Evolutionary conservation across 768 basidiomycete species (phyloP), one percentile per base, ranked within the genome.

Genomic region (Tulasnella sp.): DNA sequence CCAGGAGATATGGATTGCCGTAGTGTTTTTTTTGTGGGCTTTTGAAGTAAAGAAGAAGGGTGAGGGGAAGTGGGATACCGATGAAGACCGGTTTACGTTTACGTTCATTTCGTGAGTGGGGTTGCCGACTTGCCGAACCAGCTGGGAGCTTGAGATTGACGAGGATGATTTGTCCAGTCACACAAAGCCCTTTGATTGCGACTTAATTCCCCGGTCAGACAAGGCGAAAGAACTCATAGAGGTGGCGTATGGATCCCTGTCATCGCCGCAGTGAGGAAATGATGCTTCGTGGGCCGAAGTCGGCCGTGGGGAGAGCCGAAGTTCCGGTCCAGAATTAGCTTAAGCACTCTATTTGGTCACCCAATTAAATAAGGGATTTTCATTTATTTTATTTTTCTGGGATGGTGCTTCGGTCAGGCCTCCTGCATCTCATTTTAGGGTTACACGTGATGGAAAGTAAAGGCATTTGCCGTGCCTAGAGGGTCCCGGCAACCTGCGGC

Each of bases 11-110:
- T 76, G 76, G 76, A 42, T 76, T 58, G 46, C 54, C 9, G 31
- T 76, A 20, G 48, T 40, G 8, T 50, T 34, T 14, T n/a, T 76
- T 46, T 34, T 76, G 16, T 44, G 46, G 34, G 46, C 42, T 2
- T 76, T 76, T 34, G 76, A 76, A 46, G n/a, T 76, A 3, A 69
- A 69, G 12, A 69, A 37, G 64, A 69, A 28, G 34, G 64, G 64
- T 18, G 64, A 22, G 20, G 64, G 64, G 34, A 69, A 69, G 64
- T 69, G 64, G 64, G 64, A 69, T 20, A 69, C 64, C 31, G 64
- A 69, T 34, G 64, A 69, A 37, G 64, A 69, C 34, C n/a, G 64
- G 28, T 69, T 69, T 37, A 69, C 64, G 64, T 69, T 69, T 69
- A 69, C 64, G 12, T 69, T 69, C 34, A 69, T 37, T 69, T 69